phyloP scores from a whole-genome alignment of 192 early-diverging fungal genomes.

The Coemansia sp. region DNA sequence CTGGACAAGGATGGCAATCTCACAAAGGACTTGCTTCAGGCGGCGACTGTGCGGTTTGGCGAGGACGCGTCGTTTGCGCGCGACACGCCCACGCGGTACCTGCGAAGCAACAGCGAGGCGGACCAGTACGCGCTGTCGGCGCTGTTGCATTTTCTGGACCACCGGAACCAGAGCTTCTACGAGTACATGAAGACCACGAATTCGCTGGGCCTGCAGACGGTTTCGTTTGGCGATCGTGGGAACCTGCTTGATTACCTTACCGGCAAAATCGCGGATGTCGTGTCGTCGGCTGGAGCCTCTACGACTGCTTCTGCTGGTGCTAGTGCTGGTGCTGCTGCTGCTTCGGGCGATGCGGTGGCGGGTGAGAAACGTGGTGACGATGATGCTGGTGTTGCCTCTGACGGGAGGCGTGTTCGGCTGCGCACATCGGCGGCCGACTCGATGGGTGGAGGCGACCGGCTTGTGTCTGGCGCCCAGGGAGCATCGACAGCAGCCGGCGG shows the following conservation, averaged over 20 bases:
- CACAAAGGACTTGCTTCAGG: slow-evolving; percentile 50
- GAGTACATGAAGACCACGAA: slow-evolving; percentile 71
- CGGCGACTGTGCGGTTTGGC: slow-evolving; percentile 60
- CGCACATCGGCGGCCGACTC: slow-evolving; percentile 4
- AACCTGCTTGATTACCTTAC: slow-evolving; percentile 74
- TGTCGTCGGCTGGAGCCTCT: not conserved
- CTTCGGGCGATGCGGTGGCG: not conserved
- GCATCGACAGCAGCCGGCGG: not conserved
- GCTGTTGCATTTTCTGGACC: slow-evolving; percentile 69
- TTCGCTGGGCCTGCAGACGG: slow-evolving; percentile 60
- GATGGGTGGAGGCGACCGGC: not conserved
- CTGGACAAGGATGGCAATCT: slow-evolving; percentile 45
- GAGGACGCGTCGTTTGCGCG: slow-evolving; percentile 61
- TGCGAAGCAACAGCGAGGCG: slow-evolving; percentile 56
- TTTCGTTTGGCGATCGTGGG: slow-evolving; percentile 74
- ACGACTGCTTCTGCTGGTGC: not conserved
- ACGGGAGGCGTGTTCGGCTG: slow-evolving; percentile 17
- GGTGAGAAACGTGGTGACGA: slow-evolving; percentile 1
- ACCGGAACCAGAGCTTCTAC: slow-evolving; percentile 64
- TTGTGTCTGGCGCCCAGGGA: not conserved
- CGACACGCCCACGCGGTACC: slow-evolving; percentile 59
- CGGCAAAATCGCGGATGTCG: slow-evolving; percentile 50
- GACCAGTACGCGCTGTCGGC: slow-evolving; percentile 72
- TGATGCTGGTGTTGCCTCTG: not conserved
- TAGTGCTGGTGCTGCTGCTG: not conserved